Conservation (phyloP, 1,284 basidiomycete species). For the Mrakiaceae sp. region DNA sequence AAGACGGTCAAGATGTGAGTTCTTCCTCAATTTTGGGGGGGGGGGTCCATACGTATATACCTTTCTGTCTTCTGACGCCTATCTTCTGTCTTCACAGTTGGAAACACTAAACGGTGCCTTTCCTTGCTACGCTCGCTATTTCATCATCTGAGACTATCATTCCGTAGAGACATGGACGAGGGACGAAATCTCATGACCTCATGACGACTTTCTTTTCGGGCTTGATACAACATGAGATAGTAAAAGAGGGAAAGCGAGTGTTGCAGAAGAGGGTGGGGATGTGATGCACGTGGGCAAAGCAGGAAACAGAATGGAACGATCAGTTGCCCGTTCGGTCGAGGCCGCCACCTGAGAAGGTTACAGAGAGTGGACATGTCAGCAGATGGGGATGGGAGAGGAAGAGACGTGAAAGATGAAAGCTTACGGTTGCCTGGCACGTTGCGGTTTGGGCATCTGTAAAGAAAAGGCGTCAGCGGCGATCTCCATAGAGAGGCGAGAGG, state of each 20-base stretch:
- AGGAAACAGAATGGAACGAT: too few species aligned
- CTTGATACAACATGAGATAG: neutral
- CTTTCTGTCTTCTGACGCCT: neutral
- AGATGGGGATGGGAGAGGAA: neutral
- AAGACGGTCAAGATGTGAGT: conserved; percentile 25
- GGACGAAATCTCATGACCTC: neutral
- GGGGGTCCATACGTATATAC: neutral
- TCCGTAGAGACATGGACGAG: neutral
- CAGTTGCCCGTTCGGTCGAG: neutral
- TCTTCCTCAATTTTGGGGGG: neutral
- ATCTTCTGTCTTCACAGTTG: neutral
- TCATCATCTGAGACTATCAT: too few species aligned
- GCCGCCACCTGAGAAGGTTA: neutral
- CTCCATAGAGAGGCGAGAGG: neutral
- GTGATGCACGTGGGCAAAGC: too few species aligned
- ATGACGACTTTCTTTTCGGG: neutral
- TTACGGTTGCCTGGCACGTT: conserved; percentile 6
- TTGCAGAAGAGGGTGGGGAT: neutral
- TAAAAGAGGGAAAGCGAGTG: neutral
- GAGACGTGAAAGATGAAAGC: too few species aligned
- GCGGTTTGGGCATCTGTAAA: conserved; percentile 11
- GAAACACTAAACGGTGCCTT: neutral
- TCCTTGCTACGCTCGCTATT: neutral
- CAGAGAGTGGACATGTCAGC: too few species aligned
- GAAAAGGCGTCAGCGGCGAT: neutral